Conservation (phyloP, 306 rosid genomes). For the Crataegus laevigata region DNA sequence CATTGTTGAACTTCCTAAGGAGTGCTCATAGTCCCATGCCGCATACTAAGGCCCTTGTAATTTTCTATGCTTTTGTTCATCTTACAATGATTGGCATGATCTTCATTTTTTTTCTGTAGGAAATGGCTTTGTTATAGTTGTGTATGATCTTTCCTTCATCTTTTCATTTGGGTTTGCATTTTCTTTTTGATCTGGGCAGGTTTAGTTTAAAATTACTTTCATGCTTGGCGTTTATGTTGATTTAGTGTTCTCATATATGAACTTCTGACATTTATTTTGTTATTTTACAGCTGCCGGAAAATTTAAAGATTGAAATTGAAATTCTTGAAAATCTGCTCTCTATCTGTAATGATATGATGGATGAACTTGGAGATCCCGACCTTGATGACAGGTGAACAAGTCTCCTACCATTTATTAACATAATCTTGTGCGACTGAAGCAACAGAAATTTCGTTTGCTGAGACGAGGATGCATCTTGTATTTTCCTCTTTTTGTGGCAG, state of each 20-base stretch:
- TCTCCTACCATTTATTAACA: background rate
- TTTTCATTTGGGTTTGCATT: background rate
- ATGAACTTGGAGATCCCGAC: conserved; percentile 41
- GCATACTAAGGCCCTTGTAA: conserved; percentile 45
- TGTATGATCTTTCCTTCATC: background rate
- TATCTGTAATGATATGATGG: conserved; percentile 49
- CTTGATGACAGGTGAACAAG: conserved; percentile 48
- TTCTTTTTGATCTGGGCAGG: background rate
- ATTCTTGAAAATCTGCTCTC: conserved; percentile 41
- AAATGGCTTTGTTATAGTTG: background rate
- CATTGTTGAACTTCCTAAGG: conserved; percentile 60
- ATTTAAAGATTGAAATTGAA: conserved; percentile 64
- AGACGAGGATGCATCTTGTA: background rate
- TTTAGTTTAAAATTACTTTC: background rate
- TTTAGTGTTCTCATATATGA: background rate
- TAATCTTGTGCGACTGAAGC: background rate
- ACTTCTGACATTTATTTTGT: background rate
- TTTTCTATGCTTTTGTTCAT: conserved; percentile 8
- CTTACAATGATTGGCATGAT: background rate
- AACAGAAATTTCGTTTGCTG: background rate
- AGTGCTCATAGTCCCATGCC: conserved; percentile 35
- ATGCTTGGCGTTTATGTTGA: background rate
- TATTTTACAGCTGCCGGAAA: conserved; percentile 44
- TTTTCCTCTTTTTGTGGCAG: conserved; percentile 20
- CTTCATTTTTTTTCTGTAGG: background rate